Evolutionary conservation across 2,329 filamentous ascomycete species (phyloP), one percentile per base, ranked within the genome.

Genomic region (Hyphodiscus sp.): DNA sequence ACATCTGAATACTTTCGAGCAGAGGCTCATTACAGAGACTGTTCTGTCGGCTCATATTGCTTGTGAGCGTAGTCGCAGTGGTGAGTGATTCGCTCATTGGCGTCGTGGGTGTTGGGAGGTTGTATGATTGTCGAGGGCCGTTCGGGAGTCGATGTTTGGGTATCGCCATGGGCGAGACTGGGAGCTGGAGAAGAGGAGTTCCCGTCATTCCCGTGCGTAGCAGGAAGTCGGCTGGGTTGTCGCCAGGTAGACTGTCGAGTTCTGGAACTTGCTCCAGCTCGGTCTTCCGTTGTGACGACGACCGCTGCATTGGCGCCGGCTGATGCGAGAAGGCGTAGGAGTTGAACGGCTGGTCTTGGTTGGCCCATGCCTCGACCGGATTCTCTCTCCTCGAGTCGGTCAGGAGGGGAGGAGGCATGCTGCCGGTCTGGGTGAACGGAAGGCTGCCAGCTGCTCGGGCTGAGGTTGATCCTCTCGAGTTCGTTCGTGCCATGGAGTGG

Each of bases 21-120:
- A 65, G 41, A 57, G 58, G 58, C 46, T 67, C 65, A 54, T 64
- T 65, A 54, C 58, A 66, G 43, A 65, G 53, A 58, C 65, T 68
- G 58, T 61, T 65, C 56, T 65, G 62, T 53, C 65, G 63, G 60
- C 66, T 68, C 66, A 68, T 66, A 45, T 60, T 61, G 58, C 61
- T 66, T 46, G 60, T 56, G 38, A 64, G 58, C 20, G 67, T 68
- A 41, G 65, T 67, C 42, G 59, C 65, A 30, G 54, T 64, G 8
- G 67, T 68, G 50, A 68, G 63, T 26, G 62, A 63, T 23, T 60
- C 61, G 30, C 61, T 61, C 13, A 56, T 63, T 2, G 66, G 65
- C n/a, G 66, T 67, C 42, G 58, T 58, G 7, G 65, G 64, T n/a
- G 58, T 58, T 50, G 52, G 53, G n/a, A 63, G 55, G 51, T 60